Evolutionary conservation across 140 eudicot genomes (phyloP).

Genomic region (Cichorium intybus): DNA sequence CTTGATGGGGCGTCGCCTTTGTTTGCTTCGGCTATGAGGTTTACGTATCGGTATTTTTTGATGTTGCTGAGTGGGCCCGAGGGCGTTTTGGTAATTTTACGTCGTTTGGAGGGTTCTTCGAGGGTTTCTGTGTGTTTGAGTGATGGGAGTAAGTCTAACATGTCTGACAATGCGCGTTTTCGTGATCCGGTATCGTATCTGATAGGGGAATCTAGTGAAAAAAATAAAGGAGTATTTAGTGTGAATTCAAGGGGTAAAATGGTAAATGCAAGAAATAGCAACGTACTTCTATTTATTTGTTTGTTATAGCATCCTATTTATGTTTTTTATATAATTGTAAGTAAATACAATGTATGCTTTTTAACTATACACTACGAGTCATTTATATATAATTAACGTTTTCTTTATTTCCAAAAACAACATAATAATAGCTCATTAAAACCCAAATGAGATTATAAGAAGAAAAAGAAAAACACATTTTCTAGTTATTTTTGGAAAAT

Average conservation of each 20-base stretch:
- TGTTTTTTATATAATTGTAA: too few species aligned
- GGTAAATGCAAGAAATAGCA: too few species aligned
- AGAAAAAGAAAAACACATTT: too few species aligned
- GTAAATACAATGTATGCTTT: too few species aligned
- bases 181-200: conserved; percentile 45
- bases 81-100: conserved; percentile 42
- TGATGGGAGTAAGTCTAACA: conserved; percentile 71
- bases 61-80: conserved; percentile 23
- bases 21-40: conserved; percentile 84
- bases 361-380: too few species aligned
- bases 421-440: too few species aligned
- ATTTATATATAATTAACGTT: too few species aligned
- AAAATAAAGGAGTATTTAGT: conserved; percentile 14
- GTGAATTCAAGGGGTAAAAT: neutral
- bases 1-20: conserved; percentile 80
- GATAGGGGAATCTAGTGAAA: conserved; percentile 48
- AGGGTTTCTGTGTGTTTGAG: conserved; percentile 40
- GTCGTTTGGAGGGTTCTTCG: conserved; percentile 59
- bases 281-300: too few species aligned
- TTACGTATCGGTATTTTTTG: conserved; percentile 58
- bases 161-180: conserved; percentile 70
- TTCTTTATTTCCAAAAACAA: too few species aligned
- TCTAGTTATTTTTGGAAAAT: too few species aligned
- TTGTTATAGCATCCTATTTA: too few species aligned
- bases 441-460: too few species aligned